phyloP scores from a whole-genome alignment of 345 rosid species.

The Ailanthus altissimus region DNA sequence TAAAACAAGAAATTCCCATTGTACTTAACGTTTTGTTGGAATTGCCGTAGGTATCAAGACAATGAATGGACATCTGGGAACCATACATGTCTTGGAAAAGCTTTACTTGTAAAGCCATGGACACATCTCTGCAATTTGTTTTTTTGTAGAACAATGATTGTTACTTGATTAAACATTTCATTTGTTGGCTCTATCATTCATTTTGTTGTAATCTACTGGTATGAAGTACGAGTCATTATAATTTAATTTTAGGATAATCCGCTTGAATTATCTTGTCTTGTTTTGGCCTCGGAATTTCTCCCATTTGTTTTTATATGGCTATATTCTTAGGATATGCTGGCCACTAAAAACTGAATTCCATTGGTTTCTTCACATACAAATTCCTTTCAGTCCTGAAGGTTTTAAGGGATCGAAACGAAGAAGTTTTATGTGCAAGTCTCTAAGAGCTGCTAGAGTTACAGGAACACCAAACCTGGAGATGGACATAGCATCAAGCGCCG shows the following conservation, averaged over 20 bases:
- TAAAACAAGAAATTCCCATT: constrained; percentile 40
- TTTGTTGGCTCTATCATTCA: background rate
- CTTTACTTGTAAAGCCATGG: too few species aligned
- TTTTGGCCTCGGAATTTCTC: background rate
- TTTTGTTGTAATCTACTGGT: too few species aligned
- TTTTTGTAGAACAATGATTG: background rate
- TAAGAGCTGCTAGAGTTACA: background rate
- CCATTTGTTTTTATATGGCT: constrained; percentile 1
- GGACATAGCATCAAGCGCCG: constrained; percentile 4
- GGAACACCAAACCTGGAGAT: constrained; percentile 10
- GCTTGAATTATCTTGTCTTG: constrained; percentile 10
- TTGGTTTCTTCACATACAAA: constrained; percentile 16
- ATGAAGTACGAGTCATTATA: background rate
- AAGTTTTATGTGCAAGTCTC: background rate
- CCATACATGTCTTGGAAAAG: background rate
- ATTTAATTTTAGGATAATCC: background rate
- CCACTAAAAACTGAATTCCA: background rate
- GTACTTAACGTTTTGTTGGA: constrained; percentile 23
- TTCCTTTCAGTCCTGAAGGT: background rate
- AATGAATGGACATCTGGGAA: background rate
- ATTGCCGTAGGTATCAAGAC: constrained; percentile 4
- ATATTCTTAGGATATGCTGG: constrained; percentile 7
- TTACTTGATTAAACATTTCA: background rate
- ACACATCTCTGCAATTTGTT: background rate
- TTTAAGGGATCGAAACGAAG: background rate